These are phyloP conservation scores for Yamadazyma diospyri DNA, from an alignment of 1,139 yeast genomes.

Conservation along the genomic window DNA sequence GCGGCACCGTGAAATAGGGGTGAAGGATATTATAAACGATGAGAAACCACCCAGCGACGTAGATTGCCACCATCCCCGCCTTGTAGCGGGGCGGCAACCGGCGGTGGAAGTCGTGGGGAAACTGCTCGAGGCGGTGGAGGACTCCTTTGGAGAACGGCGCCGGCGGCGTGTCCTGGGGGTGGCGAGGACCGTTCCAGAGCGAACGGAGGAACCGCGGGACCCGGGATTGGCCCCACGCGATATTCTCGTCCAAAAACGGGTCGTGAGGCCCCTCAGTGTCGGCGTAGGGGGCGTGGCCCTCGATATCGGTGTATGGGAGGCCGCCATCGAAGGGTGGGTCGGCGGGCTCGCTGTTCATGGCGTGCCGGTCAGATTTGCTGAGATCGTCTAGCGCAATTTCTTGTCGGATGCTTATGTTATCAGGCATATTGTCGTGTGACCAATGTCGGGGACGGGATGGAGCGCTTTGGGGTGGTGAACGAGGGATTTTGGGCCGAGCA, in stretches of 20 bases:
- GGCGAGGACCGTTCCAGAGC: slow-evolving; percentile 52
- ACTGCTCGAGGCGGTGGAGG: slow-evolving; percentile 29
- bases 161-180: slow-evolving; percentile 50
- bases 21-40: slow-evolving; percentile 25
- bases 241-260: slow-evolving; percentile 9
- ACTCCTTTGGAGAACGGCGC: slow-evolving; percentile 15
- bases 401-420: slow-evolving; percentile 3
- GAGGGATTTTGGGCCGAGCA: too few relatives aligned
- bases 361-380: background rate
- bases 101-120: slow-evolving; percentile 39
- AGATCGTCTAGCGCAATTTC: slow-evolving; percentile 4
- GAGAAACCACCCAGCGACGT: slow-evolving; percentile 36
- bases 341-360: too few relatives aligned
- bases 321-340: too few relatives aligned
- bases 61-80: slow-evolving; percentile 28
- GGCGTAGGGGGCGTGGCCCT: background rate
- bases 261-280: too few relatives aligned
- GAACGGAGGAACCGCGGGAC: slow-evolving; percentile 4
- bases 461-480: too few relatives aligned
- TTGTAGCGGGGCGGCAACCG: slow-evolving; percentile 26
- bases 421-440: slow-evolving; percentile 4
- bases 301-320: too few relatives aligned
- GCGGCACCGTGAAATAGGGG: slow-evolving; percentile 40
- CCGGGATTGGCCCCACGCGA: slow-evolving; percentile 5
- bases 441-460: too few relatives aligned